phyloP scores from a whole-genome alignment of 331 rosid genomes.

The Erythrophleum ivorense region DNA sequence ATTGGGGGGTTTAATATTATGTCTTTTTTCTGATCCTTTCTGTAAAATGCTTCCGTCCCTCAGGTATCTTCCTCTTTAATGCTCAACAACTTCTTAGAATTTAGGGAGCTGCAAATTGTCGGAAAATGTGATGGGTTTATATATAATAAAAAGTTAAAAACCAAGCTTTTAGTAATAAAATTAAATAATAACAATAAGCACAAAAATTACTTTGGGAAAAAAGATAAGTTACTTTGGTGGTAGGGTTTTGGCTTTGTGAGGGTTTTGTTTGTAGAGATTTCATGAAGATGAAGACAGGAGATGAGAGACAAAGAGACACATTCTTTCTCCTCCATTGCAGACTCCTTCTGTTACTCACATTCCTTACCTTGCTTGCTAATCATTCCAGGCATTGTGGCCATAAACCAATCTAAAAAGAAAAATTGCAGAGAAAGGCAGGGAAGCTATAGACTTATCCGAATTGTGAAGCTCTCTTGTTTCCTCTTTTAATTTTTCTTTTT shows the following conservation, averaged over 20 bases:
- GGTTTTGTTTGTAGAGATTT: not conserved
- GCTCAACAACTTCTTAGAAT: slow-evolving; percentile 25
- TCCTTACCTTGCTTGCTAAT: slow-evolving; percentile 62
- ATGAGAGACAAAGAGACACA: slow-evolving; percentile 6
- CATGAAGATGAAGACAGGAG: too few species aligned
- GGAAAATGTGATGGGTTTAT: slow-evolving; percentile 50
- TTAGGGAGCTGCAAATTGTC: slow-evolving; percentile 43
- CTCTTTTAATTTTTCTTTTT: not conserved
- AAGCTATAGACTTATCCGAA: slow-evolving; percentile 3
- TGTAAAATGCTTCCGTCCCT: slow-evolving; percentile 35
- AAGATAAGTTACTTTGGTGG: slow-evolving; percentile 29
- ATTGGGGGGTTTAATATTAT: slow-evolving; percentile 6
- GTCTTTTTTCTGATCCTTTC: slow-evolving; percentile 11
- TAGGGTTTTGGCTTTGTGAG: slow-evolving; percentile 37
- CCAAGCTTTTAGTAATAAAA: slow-evolving; percentile 30
- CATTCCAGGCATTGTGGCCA: slow-evolving; percentile 47
- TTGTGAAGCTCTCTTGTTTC: slow-evolving; percentile 27
- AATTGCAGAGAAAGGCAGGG: not conserved
- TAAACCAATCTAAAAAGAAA: not conserved
- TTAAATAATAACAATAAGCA: not conserved
- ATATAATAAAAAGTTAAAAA: slow-evolving; percentile 34
- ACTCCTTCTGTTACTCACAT: slow-evolving; percentile 53
- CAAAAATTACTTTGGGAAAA: not conserved
- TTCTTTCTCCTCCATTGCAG: slow-evolving; percentile 36
- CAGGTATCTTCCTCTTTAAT: slow-evolving; percentile 49